A percentile compares a stretch with the other conserved stretches of the same genome.
Evolutionary conservation across 148 eudicot species (phyloP).

Genomic region (Oxyria digyna): DNA sequence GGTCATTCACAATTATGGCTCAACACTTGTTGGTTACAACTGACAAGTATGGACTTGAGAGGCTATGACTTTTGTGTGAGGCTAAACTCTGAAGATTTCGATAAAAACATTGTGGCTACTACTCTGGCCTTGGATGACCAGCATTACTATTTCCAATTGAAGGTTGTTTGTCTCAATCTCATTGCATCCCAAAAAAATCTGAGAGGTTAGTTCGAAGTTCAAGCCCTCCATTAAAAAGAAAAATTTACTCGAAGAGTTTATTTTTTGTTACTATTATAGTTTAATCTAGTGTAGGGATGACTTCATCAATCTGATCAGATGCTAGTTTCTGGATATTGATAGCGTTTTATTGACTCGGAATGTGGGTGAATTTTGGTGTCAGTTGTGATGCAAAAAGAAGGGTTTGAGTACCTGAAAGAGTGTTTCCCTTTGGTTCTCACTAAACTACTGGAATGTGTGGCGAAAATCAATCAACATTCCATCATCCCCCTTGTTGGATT

Average conservation of each 20-base stretch:
- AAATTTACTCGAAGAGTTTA: not conserved
- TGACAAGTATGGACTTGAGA: constrained; percentile 80
- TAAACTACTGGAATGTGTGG: constrained; percentile 66
- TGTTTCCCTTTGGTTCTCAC: constrained; percentile 73
- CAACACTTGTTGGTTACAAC: constrained; percentile 98
- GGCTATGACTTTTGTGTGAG: constrained; percentile 75
- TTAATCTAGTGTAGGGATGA: not conserved
- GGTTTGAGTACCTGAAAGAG: constrained; percentile 74
- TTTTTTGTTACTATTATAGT: not conserved
- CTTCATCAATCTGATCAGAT: not conserved
- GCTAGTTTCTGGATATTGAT: constrained; percentile 1
- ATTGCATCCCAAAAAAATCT: constrained; percentile 88
- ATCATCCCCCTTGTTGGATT: constrained; percentile 19
- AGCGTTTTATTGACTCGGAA: not conserved
- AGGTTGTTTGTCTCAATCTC: constrained; percentile 73
- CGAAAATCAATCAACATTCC: constrained; percentile 57
- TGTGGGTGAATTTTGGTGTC: constrained; percentile 13
- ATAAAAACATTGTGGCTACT: constrained; percentile 82
- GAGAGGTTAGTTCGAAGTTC: constrained; percentile 39
- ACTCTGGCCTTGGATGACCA: constrained; percentile 95
- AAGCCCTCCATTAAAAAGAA: not conserved
- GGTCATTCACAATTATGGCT: constrained; percentile 70
- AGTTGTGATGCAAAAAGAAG: constrained; percentile 99
- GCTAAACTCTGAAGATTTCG: constrained; percentile 68
- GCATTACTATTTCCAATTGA: constrained; percentile 78